Evolutionary conservation across 108 stramenopile species (phyloP).

Genomic region (Hondaea fermentalgiana): DNA sequence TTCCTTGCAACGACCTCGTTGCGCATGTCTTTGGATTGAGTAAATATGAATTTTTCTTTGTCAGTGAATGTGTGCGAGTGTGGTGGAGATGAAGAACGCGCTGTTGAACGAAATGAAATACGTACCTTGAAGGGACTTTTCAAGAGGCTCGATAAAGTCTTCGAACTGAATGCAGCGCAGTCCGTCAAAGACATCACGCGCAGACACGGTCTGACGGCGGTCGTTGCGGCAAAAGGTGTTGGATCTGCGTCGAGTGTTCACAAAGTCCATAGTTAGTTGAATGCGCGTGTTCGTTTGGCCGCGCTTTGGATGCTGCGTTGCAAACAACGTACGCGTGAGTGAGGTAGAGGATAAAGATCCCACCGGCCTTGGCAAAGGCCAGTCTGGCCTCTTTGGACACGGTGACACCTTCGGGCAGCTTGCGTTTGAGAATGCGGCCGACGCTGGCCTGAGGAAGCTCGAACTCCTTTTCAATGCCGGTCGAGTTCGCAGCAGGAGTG

Average conservation of each 20-base stretch:
- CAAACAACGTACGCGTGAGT: constrained; percentile 31
- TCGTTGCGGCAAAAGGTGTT: constrained; percentile 78
- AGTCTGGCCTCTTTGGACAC: constrained; percentile 71
- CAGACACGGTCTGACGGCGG: constrained; percentile 70
- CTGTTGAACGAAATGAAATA: not conserved
- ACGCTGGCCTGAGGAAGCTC: constrained; percentile 80
- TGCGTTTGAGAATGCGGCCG: constrained; percentile 66
- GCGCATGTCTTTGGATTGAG: not conserved
- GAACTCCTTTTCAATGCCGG: constrained; percentile 54
- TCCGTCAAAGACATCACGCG: constrained; percentile 61
- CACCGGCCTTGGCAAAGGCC: constrained; percentile 72
- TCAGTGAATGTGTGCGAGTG: not conserved
- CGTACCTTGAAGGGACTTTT: not conserved
- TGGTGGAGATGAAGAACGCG: not conserved
- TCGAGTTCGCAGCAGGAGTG: not conserved
- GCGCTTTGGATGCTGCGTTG: too few relatives aligned
- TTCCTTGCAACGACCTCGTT: not conserved
- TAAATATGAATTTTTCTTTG: not conserved
- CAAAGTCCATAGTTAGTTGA: too few relatives aligned
- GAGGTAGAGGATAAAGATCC: constrained; percentile 81
- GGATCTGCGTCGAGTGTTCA: constrained; percentile 2
- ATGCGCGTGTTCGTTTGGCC: too few relatives aligned
- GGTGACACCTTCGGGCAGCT: constrained; percentile 64
- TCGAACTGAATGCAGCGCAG: constrained; percentile 4
- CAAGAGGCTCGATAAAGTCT: constrained; percentile 15